Base-by-base conservation (phyloP, 2,329 filamentous ascomycete species). In the Colletotrichum paranaense region DNA sequence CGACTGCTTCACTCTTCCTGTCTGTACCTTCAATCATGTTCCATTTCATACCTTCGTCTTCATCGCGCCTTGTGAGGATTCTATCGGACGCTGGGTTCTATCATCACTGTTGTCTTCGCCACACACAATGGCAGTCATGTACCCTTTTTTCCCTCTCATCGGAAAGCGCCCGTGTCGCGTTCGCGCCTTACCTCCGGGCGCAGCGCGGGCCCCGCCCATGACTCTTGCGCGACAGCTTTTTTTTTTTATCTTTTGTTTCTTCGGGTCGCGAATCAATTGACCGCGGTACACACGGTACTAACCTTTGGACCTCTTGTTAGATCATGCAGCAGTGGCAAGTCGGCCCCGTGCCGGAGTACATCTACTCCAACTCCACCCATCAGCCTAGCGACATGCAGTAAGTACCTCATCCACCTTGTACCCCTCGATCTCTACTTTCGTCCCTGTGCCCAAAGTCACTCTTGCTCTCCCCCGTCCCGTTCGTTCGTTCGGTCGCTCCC, bases 251-350 rank as follows among this genome's bases (percentile, higher is more conserved):
- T 65, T 14, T 24, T 62, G 60, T 70, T 73, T 73, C 67, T 42
- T 65, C 35, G 49, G 52, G 53, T 59, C 63, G 53, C 68, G 62
- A 72, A 74, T 67, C 67, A 72, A 64, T 59, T 35, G 42, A 46
- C 42, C 19, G 9, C n/a, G 42, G 42, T 46, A 70, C 60, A 63
- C 52, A 59, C 64, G 62, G 68, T 73, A 68, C 72, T 74, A 73
- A 74, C 68, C 49, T 71, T 55, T 72, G 68, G 71, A 38, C 58
- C 68, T 63, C 62, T 78, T 75, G 67, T 75, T 75, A 89, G 87
- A 87, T 82, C 83, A 90, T 90, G 88, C 87, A 90, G 84, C 88
- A 89, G 83, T 90, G 88, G 88, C 87, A 89, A 82, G 87, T 90
- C 81, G 87, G 88, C 83, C 88, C 88, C 77, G 85, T 90, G 83